phyloP scores from a whole-genome alignment of 1,284 basidiomycete genomes.

The Cryptococcus sp. region DNA sequence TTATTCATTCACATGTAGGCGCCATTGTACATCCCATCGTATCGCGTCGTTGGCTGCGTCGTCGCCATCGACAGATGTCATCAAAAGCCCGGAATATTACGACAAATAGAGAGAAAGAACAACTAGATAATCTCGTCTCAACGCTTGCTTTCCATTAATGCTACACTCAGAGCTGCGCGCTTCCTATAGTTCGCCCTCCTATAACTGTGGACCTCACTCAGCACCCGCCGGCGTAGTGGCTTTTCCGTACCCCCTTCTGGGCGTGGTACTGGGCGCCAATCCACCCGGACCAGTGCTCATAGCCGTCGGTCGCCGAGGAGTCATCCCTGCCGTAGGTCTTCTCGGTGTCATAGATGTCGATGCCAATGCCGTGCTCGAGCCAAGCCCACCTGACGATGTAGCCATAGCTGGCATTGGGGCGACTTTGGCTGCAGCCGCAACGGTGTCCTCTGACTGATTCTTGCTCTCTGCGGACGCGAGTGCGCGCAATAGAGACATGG shows the following conservation, averaged over 20 bases:
- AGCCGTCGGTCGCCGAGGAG: slow-evolving; percentile 14
- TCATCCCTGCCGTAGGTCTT: slow-evolving; percentile 18
- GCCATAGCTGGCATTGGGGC: slow-evolving; percentile 19
- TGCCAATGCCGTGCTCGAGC: slow-evolving; percentile 3
- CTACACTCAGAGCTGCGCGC: too few relatives aligned
- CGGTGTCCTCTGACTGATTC: slow-evolving; percentile 30
- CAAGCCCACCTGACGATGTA: slow-evolving; percentile 5
- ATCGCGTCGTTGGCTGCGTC: too few relatives aligned
- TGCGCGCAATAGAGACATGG: slow-evolving; percentile 46
- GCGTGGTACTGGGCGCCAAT: slow-evolving; percentile 9
- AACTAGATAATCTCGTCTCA: too few relatives aligned
- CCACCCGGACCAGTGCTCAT: slow-evolving; percentile 3
- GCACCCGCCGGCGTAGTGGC: not conserved
- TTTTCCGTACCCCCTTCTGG: slow-evolving; percentile 10
- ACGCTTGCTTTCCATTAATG: too few relatives aligned
- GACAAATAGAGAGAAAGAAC: too few relatives aligned
- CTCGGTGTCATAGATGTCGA: slow-evolving; percentile 15
- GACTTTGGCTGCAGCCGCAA: slow-evolving; percentile 38
- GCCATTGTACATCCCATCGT: not conserved
- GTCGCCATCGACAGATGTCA: too few relatives aligned
- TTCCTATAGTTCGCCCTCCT: too few relatives aligned
- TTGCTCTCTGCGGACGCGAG: slow-evolving; percentile 44
- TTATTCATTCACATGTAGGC: too few relatives aligned
- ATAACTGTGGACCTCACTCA: not conserved
- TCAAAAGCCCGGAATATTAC: too few relatives aligned